Percentiles rank a stretch among this genome's conserved stretches.
Conservation (phyloP, 805 yeast species). For the Scheffersomyces amazonensis region DNA sequence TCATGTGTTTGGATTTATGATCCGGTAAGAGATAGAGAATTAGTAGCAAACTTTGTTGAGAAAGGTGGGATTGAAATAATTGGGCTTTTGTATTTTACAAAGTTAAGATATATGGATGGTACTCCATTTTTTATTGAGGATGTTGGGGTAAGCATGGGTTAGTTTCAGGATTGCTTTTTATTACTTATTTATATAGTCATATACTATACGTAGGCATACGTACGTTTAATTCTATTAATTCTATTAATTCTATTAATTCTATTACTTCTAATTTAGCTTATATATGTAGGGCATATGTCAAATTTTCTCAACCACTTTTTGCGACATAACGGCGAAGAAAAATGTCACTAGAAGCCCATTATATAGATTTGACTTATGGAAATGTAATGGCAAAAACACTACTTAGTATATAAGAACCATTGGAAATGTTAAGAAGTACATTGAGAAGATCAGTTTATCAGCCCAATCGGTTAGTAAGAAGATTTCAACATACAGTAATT, state of each 20-base stretch:
- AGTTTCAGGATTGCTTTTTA: background rate
- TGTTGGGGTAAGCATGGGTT: background rate
- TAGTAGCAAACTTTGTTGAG: conserved; percentile 3
- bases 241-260: too few species aligned
- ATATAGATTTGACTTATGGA: too few species aligned
- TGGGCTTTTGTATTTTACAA: conserved; percentile 8
- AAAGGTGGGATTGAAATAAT: conserved; percentile 9
- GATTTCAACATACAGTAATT: conserved; percentile 43
- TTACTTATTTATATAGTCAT: background rate
- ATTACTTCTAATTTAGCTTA: too few species aligned
- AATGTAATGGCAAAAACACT: too few species aligned
- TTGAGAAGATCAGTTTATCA: background rate
- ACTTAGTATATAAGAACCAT: too few species aligned
- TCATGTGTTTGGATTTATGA: conserved; percentile 6
- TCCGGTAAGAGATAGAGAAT: background rate
- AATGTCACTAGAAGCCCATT: too few species aligned
- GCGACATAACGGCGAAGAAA: too few species aligned
- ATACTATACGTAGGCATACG: too few species aligned
- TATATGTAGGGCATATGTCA: too few species aligned
- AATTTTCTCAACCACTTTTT: too few species aligned
- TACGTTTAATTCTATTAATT: too few species aligned
- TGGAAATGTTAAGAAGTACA: background rate
- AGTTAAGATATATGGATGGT: conserved; percentile 1
- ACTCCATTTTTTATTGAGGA: background rate
- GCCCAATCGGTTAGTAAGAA: background rate